Evolutionary conservation across 805 yeast genomes (phyloP).

Genomic region (Zygoascus ofunaensis): DNA sequence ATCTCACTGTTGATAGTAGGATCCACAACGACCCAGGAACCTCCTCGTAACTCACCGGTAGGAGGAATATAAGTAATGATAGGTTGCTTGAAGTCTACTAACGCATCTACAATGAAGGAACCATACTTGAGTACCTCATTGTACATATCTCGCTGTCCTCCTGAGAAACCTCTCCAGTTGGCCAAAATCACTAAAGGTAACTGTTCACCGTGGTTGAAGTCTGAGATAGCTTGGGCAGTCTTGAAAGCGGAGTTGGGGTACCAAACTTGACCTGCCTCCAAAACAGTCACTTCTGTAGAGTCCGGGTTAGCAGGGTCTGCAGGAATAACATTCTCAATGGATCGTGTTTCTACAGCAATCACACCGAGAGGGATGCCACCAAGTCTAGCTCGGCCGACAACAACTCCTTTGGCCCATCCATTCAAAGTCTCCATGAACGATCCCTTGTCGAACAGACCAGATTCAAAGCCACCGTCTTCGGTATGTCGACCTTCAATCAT

Average conservation of each 20-base stretch:
- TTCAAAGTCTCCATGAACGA: constrained; percentile 94
- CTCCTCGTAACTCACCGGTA: constrained; percentile 97
- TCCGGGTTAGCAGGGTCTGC: constrained; percentile 99
- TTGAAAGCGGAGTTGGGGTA: constrained; percentile 98
- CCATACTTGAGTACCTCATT: constrained; percentile 97
- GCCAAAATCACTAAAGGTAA: constrained; percentile 95
- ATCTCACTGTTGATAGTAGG: constrained; percentile 93
- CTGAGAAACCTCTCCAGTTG: constrained; percentile 99
- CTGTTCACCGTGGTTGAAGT: constrained; percentile 96
- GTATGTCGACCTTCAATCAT: constrained; percentile 75
- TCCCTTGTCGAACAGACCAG: constrained; percentile 83
- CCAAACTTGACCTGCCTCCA: constrained; percentile 99
- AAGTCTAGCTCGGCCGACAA: constrained; percentile 95
- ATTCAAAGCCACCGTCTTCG: constrained; percentile 71
- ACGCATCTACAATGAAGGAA: constrained; percentile 92
- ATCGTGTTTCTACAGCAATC: constrained; percentile 88
- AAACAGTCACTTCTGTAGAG: constrained; percentile 76
- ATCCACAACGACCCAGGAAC: constrained; percentile 99
- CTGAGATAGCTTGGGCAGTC: constrained; percentile 97
- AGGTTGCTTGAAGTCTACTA: constrained; percentile 93
- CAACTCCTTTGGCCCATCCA: constrained; percentile 99
- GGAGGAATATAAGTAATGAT: constrained; percentile 97
- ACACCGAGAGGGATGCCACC: constrained; percentile 99
- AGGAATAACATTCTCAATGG: constrained; percentile 81
- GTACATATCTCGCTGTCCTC: constrained; percentile 99